Conservation (phyloP, 2,329 filamentous ascomycete genomes). For the Penicillium sclerotigenum region DNA sequence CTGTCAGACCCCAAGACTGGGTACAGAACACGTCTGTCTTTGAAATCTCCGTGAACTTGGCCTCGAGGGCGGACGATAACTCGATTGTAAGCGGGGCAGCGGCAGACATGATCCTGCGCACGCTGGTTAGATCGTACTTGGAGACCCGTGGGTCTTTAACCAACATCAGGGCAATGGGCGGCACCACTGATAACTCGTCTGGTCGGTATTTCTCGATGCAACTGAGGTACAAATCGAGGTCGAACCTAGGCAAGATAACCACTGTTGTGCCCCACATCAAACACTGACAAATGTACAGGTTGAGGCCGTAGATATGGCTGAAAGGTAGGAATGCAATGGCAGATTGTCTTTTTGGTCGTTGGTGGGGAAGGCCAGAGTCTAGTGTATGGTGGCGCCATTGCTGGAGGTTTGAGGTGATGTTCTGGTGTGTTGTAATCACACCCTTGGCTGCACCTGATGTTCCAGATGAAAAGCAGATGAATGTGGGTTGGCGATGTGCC, state of each 20-base stretch:
- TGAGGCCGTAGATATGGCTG: slow-evolving; percentile 24
- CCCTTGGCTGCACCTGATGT: slow-evolving; percentile 23
- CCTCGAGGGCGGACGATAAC: slow-evolving; percentile 15
- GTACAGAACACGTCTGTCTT: slow-evolving; percentile 18
- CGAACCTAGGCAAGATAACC: slow-evolving; percentile 16
- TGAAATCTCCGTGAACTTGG: slow-evolving; percentile 11
- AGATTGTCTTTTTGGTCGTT: slow-evolving; percentile 9
- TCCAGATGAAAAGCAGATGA: slow-evolving; percentile 24
- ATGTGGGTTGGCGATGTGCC: slow-evolving; percentile 11
- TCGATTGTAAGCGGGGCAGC: slow-evolving; percentile 21
- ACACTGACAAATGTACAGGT: slow-evolving; percentile 18
- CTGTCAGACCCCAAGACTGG: slow-evolving; percentile 21
- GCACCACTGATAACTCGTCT: slow-evolving; percentile 18
- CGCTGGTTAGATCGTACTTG: slow-evolving; percentile 19
- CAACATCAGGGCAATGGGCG: slow-evolving; percentile 20
- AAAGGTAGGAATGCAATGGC: slow-evolving; percentile 21
- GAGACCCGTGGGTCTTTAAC: slow-evolving; percentile 19
- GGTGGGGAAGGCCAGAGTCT: slow-evolving; percentile 7
- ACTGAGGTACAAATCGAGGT: slow-evolving; percentile 16
- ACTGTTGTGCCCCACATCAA: slow-evolving; percentile 17
- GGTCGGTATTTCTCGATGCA: slow-evolving; percentile 19
- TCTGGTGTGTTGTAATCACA: slow-evolving; percentile 22
- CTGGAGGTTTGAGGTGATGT: slow-evolving; percentile 20
- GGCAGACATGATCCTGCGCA: slow-evolving; percentile 18
- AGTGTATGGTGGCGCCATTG: slow-evolving; percentile 18